Conservation (phyloP, 148 eudicot species). For the Chenopodium suecicum region DNA sequence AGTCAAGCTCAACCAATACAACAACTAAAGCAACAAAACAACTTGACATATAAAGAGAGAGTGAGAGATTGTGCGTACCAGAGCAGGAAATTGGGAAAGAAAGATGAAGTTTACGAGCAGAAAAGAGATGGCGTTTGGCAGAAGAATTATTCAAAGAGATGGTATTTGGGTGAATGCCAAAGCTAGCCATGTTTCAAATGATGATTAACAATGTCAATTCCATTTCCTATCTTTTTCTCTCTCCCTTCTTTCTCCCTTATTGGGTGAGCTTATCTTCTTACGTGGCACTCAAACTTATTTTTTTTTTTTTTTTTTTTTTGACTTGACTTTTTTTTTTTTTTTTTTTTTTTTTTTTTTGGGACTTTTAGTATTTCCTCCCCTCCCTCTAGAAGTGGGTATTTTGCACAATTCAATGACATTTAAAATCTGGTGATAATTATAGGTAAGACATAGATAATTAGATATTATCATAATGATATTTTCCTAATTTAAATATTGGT, state of each 20-base stretch:
- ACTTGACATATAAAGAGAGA: neutral
- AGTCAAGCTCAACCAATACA: neutral
- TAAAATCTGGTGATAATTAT: too few relatives aligned
- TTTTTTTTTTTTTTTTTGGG: too few relatives aligned
- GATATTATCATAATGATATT: too few relatives aligned
- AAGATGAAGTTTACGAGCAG: slow-evolving; percentile 26
- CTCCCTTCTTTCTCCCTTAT: neutral
- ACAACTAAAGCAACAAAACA: neutral
- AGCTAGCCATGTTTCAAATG: slow-evolving; percentile 34
- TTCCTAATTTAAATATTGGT: too few relatives aligned
- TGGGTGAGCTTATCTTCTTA: slow-evolving; percentile 28
- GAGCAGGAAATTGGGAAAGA: slow-evolving; percentile 44
- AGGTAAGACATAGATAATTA: too few relatives aligned
- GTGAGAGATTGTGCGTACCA: slow-evolving; percentile 32
- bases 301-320: too few relatives aligned
- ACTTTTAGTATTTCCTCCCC: too few relatives aligned
- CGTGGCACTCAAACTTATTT: slow-evolving; percentile 22
- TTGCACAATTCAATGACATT: too few relatives aligned
- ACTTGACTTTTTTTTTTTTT: too few relatives aligned
- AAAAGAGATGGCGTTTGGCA: slow-evolving; percentile 18
- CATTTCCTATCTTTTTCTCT: slow-evolving; percentile 5
- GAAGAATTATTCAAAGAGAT: slow-evolving; percentile 19
- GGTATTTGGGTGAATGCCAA: slow-evolving; percentile 35
- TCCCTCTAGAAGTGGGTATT: too few relatives aligned
- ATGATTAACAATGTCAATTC: neutral